phyloP scores from a whole-genome alignment of 345 rosid genomes.

The Viola odorata region DNA sequence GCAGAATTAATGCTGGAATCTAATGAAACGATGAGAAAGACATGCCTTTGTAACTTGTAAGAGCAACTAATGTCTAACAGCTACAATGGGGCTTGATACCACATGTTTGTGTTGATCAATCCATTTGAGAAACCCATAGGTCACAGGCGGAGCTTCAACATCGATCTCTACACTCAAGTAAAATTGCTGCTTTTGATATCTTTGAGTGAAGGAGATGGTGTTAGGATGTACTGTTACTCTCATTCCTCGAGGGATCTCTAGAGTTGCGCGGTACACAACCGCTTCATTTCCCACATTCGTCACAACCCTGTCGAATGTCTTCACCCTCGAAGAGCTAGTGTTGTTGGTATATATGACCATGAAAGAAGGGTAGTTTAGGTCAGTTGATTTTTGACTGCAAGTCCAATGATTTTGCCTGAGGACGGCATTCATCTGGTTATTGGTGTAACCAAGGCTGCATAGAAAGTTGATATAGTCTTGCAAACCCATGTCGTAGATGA shows the following conservation, averaged over 20 bases:
- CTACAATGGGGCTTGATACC: constrained; percentile 40
- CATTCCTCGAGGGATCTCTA: constrained; percentile 8
- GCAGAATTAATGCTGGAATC: too few species aligned
- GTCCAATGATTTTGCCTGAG: constrained; percentile 29
- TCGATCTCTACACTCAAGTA: constrained; percentile 10
- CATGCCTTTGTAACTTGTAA: too few species aligned
- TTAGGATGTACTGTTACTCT: constrained; percentile 4
- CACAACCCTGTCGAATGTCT: constrained; percentile 9
- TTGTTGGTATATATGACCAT: constrained; percentile 3
- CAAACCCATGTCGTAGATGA: constrained; percentile 28
- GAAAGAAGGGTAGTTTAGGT: constrained; percentile 38
- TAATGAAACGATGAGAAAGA: too few species aligned
- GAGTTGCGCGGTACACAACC: constrained; percentile 6
- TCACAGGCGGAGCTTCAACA: constrained; percentile 7
- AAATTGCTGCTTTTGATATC: constrained; percentile 6
- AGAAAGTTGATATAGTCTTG: constrained; percentile 38
- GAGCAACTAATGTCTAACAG: constrained; percentile 2
- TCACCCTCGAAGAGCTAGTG: not conserved
- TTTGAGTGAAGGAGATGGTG: not conserved
- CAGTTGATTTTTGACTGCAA: constrained; percentile 20
- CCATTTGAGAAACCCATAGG: constrained; percentile 36
- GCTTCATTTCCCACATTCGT: constrained; percentile 19
- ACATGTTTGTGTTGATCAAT: constrained; percentile 29
- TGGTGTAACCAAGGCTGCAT: constrained; percentile 29
- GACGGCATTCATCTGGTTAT: constrained; percentile 32